Evolutionary conservation across 306 rosid species (phyloP), one percentile per base, ranked within the genome.

Genomic region (Cicer chorassanicum): DNA sequence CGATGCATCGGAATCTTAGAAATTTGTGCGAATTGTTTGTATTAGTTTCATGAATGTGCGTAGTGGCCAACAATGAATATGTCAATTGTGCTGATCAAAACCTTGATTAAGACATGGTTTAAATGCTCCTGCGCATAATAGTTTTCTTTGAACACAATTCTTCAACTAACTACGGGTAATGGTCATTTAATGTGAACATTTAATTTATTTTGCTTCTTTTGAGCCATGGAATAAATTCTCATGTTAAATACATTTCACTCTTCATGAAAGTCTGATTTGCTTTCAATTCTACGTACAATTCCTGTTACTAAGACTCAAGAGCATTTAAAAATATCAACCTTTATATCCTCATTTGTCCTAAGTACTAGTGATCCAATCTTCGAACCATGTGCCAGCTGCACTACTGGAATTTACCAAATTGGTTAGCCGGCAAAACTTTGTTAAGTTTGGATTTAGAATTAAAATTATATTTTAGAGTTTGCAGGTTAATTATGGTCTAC

Each of bases 51-150:
- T 83, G 87, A 79, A 82, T 83, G 85, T 75, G 87, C 84, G 85
- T 86, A 78, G 92, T 88, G 97, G 93, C 93, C 87, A 82, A 69
- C 89, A 83, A 70, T 94, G 88, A 79, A 85, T 85, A 73, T 80
- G 84, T 82, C 85, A 87, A 66, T 81, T 82, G 78, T 90, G 88
- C 87, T 75, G 90, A 79, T 86, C 72, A 75, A 83, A 87, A 83
- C 86, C 88, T 81, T 86, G 90, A 89, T 77, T 57, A 85, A 77
- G 91, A 88, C 91, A 70, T n/a, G 55, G 74, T 83, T 80, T 80
- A 79, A 82, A 77, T 81, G 83, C 79, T 73, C 86, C 74, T 6
- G 41, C 64, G 81, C 60, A 60, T 6, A 48, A n/a, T 19, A 41
- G 36, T 63, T 74, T 73, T 78, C 51, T 54, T 79, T 75, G 4